Evolutionary conservation across 148 eudicot genomes (phyloP).

Genomic region (Silene conica): DNA sequence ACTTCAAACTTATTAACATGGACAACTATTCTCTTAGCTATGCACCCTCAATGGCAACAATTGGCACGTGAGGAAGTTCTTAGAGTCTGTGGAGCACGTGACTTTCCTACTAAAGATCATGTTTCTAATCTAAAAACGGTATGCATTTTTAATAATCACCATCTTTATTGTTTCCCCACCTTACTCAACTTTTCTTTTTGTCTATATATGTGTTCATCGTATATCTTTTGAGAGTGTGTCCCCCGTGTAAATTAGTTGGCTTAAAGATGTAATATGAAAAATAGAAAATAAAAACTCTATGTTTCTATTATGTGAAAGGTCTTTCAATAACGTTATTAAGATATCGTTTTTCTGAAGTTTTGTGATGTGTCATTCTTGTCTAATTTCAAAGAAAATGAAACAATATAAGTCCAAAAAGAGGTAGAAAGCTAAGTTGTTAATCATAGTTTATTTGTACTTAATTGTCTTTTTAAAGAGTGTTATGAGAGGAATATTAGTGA

Average conservation of each 20-base stretch:
- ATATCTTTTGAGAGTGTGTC: too few species aligned
- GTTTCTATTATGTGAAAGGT: too few species aligned
- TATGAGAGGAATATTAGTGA: neutral
- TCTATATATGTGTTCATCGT: too few species aligned
- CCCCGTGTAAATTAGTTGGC: too few species aligned
- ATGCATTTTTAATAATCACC: too few species aligned
- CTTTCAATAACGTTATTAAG: too few species aligned
- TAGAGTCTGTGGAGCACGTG: conserved; percentile 50
- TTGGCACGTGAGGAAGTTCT: conserved; percentile 69
- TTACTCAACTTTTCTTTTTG: conserved; percentile 9
- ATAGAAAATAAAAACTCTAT: too few species aligned
- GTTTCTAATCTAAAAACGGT: conserved; percentile 56
- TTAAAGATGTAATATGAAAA: too few species aligned
- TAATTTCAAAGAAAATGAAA: neutral
- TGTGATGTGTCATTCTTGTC: conserved; percentile 21
- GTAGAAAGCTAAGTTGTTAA: neutral
- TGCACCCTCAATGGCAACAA: conserved; percentile 75
- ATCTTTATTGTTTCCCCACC: neutral
- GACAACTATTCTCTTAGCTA: conserved; percentile 55
- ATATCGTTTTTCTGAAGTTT: too few species aligned
- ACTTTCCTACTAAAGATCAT: conserved; percentile 50
- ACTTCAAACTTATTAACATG: conserved; percentile 53
- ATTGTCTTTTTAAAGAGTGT: neutral
- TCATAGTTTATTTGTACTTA: conserved; percentile 6
- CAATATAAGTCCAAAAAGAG: neutral